Evolutionary conservation across 495 filamentous ascomycete genomes (phyloP), one percentile per base, ranked within the genome.

Genomic region (Penicillium riverlandense): DNA sequence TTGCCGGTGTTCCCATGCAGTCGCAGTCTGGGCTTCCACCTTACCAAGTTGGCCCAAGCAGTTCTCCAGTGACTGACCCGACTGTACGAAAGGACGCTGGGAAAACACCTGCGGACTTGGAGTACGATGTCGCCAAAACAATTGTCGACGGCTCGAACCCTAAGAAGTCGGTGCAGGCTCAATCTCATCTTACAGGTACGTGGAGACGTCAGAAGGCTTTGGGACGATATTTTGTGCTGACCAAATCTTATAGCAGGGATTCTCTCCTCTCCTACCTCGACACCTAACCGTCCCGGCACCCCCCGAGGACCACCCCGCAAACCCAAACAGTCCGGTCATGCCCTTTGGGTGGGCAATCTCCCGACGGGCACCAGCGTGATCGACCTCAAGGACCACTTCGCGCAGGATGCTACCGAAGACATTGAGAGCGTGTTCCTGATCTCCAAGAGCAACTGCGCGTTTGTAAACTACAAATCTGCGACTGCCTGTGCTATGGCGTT

Each of bases 381-480:
- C 47, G 84, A 80, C 45, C 70, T 98, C 12, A 95, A 96, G 45
- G 84, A 95, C 49, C 84, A 96, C 58, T 95, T 96, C 43, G 95
- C 88, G 22, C 80, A 76, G 45, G 89, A 90, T 45, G 83, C 87
- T 0, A 82, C 76, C 1, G 63, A 72, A 37, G 85, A 90, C 14
- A 78, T 98, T 31, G 86, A 95, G 62, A 95, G 89, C 34, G 75
- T 97, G 15, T 96, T 96, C 50, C 70, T 96, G 16, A 98, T 98
- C 27, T 92, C 92, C 4, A 97, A 95, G 61, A 96, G 89, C 63
- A 96, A 96, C 55, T 98, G 92, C 57, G 92, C 90, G 0, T 98
- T 98, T 71, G 87, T 95, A 55, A 98, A 98, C 57, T 98, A 95
- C 57, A 84, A 82, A 48, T 86, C 86, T 35, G 92, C 95, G 49